These are phyloP conservation scores for Pilatotrama ljubarskyi DNA, from an alignment of 768 basidiomycete genomes.

Conservation along the genomic window DNA sequence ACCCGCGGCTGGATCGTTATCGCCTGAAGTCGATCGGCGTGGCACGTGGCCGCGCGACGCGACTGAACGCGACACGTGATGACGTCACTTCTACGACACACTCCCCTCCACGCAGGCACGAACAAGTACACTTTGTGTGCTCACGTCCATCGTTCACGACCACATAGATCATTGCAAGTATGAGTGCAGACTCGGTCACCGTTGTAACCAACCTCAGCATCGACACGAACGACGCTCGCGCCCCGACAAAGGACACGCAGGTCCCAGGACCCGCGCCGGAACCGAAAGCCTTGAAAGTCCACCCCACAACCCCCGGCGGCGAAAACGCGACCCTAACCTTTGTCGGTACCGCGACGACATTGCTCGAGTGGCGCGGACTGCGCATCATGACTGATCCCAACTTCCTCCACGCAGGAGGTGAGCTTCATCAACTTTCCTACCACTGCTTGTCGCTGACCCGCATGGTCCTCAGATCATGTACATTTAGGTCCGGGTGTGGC, in stretches of 20 bases:
- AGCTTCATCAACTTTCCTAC: too few relatives aligned
- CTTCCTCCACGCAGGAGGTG: slow-evolving; percentile 19
- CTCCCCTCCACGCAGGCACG: background rate
- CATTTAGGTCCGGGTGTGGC: slow-evolving; percentile 34
- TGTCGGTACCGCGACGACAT: slow-evolving; percentile 28
- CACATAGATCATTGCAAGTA: background rate
- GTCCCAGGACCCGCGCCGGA: background rate
- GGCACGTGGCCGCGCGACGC: slow-evolving; percentile 19
- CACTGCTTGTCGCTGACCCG: too few relatives aligned
- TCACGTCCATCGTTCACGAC: background rate
- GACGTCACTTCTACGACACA: slow-evolving; percentile 4
- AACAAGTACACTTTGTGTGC: too few relatives aligned
- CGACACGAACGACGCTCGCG: background rate
- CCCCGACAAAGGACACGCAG: background rate
- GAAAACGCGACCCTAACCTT: slow-evolving; percentile 8
- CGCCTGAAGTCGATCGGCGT: background rate
- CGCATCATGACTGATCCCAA: slow-evolving; percentile 33
- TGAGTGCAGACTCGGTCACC: background rate
- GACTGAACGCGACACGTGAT: slow-evolving; percentile 1
- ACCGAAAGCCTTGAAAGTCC: slow-evolving; percentile 5
- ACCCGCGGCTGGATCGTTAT: slow-evolving; percentile 7
- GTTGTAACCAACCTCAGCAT: background rate
- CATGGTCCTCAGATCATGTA: slow-evolving; percentile 27
- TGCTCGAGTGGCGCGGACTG: slow-evolving; percentile 24
- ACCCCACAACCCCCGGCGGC: background rate